Conservation (phyloP, 2,329 filamentous ascomycete genomes). For the Neonectria faginata region DNA sequence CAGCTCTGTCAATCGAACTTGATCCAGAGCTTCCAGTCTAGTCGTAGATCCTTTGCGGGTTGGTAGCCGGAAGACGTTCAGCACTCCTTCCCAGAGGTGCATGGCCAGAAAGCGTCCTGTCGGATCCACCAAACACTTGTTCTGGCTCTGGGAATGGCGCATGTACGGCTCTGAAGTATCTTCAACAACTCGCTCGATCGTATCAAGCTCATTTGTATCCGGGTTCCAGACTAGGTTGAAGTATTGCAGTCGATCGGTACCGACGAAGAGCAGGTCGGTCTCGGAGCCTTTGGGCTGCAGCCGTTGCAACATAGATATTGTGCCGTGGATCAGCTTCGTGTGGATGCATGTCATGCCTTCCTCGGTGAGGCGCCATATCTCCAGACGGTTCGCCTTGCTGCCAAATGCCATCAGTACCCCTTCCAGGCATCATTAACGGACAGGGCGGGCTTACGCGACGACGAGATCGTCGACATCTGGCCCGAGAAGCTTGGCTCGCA, state of each 20-base stretch:
- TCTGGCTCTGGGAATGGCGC: constrained; percentile 84
- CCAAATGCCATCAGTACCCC: constrained; percentile 45
- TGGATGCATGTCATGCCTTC: constrained; percentile 74
- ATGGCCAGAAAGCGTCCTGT: constrained; percentile 71
- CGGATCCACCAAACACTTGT: constrained; percentile 86
- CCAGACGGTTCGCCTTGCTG: constrained; percentile 86
- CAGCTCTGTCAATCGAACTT: constrained; percentile 68
- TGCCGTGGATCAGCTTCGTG: constrained; percentile 83
- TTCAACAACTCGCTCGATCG: constrained; percentile 62
- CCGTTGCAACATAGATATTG: constrained; percentile 85
- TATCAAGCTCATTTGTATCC: constrained; percentile 62
- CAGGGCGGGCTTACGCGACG: constrained; percentile 75
- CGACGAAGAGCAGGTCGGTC: constrained; percentile 90
- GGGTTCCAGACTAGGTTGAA: constrained; percentile 89
- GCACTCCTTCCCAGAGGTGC: constrained; percentile 70
- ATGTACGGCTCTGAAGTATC: constrained; percentile 70
- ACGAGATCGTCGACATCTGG: constrained; percentile 84
- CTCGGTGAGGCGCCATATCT: constrained; percentile 79
- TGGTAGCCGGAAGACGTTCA: constrained; percentile 66
- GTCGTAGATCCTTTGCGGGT: constrained; percentile 58
- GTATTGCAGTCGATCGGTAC: constrained; percentile 89
- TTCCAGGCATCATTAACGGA: constrained; percentile 30
- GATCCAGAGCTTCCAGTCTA: constrained; percentile 63
- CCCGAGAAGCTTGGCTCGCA: constrained; percentile 81
- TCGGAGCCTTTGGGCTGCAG: constrained; percentile 79